These are phyloP conservation scores for Aureobasidium subglaciale DNA, from an alignment of 2,329 filamentous ascomycete genomes.

Conservation along the genomic window DNA sequence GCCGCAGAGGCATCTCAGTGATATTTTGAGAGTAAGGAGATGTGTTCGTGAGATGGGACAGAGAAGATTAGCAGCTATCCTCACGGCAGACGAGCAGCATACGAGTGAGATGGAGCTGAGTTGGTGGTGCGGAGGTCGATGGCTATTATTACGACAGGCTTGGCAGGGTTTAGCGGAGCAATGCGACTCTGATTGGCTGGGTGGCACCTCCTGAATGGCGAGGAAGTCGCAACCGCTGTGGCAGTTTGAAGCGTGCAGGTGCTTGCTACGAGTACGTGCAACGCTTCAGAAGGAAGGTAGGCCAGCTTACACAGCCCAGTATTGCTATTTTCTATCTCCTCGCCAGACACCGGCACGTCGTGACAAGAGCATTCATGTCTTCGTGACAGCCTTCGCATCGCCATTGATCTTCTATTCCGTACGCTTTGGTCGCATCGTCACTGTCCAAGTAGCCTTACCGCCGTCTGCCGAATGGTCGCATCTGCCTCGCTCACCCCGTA, in stretches of 20 bases:
- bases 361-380: neutral
- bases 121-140: neutral
- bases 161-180: neutral
- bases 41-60: too few relatives aligned
- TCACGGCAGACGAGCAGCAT: too few relatives aligned
- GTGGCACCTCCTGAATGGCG: neutral
- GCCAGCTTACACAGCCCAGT: slow-evolving; percentile 7
- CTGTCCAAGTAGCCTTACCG: slow-evolving; percentile 5
- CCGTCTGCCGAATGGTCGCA: slow-evolving; percentile 13
- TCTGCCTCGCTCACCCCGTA: neutral
- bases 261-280: neutral
- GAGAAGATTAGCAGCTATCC: too few relatives aligned
- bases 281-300: neutral
- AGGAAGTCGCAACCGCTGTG: neutral
- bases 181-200: neutral
- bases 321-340: neutral
- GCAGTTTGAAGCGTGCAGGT: neutral
- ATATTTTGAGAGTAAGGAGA: neutral
- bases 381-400: neutral
- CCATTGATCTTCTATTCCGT: neutral
- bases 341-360: neutral
- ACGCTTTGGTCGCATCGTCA: neutral
- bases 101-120: neutral
- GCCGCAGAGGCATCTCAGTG: slow-evolving; percentile 21
- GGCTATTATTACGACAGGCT: neutral